Base-by-base conservation (phyloP, 2,329 filamentous ascomycete genomes). In the Venturiaceae sp. region DNA sequence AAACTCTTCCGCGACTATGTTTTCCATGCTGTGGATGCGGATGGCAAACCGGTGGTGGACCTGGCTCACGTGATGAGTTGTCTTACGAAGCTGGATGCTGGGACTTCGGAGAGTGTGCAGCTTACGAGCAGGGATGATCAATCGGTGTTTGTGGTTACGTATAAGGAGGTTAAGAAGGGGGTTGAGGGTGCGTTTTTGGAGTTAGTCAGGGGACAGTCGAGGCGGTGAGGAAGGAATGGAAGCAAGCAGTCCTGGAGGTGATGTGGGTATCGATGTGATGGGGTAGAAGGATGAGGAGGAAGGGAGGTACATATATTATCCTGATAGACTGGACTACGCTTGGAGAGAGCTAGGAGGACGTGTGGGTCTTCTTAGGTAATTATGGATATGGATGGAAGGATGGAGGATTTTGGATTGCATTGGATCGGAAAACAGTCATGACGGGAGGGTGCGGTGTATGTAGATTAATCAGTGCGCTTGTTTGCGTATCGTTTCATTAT, bases 1-100 rank as follows among this genome's bases (percentile, higher is more conserved):
- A 96, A 96, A 74, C 81, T 99, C 8, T 97, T 97, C 77, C 84
- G 94, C 54, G 94, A 99, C 73, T 97, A 95, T 66, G 90, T 96
- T 41, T 99, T 97, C 74, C 94, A 99, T 71, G 92, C 95, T 67
- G 91, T 96, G 13, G 91, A 97, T 69, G 81, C 83, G 32, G 84
- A 90, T 59, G 91, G 90, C 14, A 87, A 88, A 57, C 88, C 94
- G 0, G 86, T 92, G 1, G 79, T 95, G 5, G 89, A 96, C 68
- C 77, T 96, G 60, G 92, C 88, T 3, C 92, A 97, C 74, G 90
- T 97, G 63, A 72, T 99, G 50, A 83, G 81, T 28, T 92, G 87
- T 67, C 74, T 99, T 64, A 96, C 95, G 75, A 96, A 96, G 70
- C 77, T 99, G 57, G 94, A 99, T 72, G 89, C 90, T 0, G 94